Evolutionary conservation across 352 stramenopile genomes (phyloP), one percentile per base, ranked within the genome.

Genomic region (Globisporangium splendens): DNA sequence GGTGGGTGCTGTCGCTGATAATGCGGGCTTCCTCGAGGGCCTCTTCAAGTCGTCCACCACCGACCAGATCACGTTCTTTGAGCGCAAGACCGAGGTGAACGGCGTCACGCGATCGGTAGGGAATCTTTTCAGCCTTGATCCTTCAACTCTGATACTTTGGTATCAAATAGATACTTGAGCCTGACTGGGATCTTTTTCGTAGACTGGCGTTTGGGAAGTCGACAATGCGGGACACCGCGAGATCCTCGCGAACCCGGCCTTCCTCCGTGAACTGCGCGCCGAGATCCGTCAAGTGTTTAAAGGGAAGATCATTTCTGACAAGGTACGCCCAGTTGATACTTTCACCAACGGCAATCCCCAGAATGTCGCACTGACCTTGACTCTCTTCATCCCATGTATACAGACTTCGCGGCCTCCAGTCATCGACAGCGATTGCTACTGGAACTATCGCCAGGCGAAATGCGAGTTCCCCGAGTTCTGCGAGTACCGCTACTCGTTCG

Each of bases 151-250:
- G 28, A 35, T 35, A 35, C 5, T 35, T 35, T 35, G 28, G 2
- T 35, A 10, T 35, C 28, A 35, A 10, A 10, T 11, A n/a, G n/a
- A 10, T 10, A 35, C 28, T 35, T 8, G 5, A 10, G 28, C 10
- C 10, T 44, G 39, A 44, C 39, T 44, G 3, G 12, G 39, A 8
- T 20, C 15, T 12, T 49, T 15, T 22, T 57, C 58, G 13, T 56
- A 92, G 77, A 92, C 84, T 46, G 77, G 79, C 41, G 80, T 93
- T 31, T 93, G 84, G 84, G 84, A 93, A 67, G 77, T 93, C 49
- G 84, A 93, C 54, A 72, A 77, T 31, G 77, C 79, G 0, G 63
- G 74, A 0, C 84, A 93, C 50, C 82, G 84, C 35, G 74, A 92
- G 46, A 93, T 93, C 49, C 69, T 93, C 10, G 79, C 78, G 3